phyloP scores from a whole-genome alignment of 2,329 filamentous ascomycete species.

The Colletotrichum trifolii region DNA sequence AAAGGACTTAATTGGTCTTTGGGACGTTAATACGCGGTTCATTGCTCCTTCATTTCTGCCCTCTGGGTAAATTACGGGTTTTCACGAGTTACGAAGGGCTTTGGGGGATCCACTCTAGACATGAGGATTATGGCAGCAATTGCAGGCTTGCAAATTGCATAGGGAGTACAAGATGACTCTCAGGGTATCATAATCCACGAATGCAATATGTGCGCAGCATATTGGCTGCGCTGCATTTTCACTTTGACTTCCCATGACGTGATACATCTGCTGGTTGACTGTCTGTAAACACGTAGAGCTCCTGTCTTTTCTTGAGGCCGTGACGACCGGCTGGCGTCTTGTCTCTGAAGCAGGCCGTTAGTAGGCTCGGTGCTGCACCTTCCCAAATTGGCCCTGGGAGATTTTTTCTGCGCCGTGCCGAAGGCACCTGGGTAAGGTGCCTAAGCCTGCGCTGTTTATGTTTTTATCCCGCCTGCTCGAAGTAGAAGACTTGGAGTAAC shows the following conservation, averaged over 20 bases:
- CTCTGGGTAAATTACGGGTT: constrained; percentile 27
- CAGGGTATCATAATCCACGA: constrained; percentile 15
- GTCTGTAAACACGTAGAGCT: too few relatives aligned
- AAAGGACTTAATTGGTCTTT: constrained; percentile 18
- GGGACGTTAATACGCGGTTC: constrained; percentile 13
- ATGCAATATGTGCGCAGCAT: not conserved
- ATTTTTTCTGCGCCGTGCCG: too few relatives aligned
- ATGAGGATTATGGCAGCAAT: not conserved
- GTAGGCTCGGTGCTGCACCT: too few relatives aligned
- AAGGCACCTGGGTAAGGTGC: too few relatives aligned
- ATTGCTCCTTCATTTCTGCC: constrained; percentile 23
- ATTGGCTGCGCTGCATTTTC: not conserved
- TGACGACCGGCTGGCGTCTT: too few relatives aligned
- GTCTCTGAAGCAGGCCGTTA: too few relatives aligned
- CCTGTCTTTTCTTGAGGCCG: too few relatives aligned
- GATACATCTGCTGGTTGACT: too few relatives aligned
- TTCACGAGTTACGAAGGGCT: constrained; percentile 8
- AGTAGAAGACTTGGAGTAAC: too few relatives aligned
- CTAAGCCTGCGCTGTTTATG: too few relatives aligned
- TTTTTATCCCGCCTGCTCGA: too few relatives aligned
- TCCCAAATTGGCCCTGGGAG: too few relatives aligned
- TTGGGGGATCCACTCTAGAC: not conserved
- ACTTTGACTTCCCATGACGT: not conserved
- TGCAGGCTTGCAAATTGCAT: constrained; percentile 15
- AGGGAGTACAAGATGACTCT: constrained; percentile 3